Percentiles rank a stretch among this genome's conserved stretches.
Evolutionary conservation across 208 protist genomes (phyloP).

Genomic region (Novymonas esmeraldas): DNA sequence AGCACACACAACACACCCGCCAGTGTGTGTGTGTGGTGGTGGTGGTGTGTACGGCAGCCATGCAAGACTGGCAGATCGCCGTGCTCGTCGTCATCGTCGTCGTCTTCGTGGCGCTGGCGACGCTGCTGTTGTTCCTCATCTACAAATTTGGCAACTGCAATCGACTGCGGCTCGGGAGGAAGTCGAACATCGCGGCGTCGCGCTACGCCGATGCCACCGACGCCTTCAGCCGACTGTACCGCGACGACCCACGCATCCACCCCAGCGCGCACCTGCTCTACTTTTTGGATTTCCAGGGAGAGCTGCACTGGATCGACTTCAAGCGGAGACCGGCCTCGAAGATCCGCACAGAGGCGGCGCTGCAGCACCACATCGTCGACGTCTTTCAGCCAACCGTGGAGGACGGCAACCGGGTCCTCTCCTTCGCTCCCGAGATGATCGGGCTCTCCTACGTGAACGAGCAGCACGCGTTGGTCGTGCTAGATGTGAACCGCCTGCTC

Average conservation of each 20-base stretch:
- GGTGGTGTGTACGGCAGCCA: slow-evolving; percentile 13
- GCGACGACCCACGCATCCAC: slow-evolving; percentile 26
- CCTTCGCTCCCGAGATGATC: slow-evolving; percentile 22
- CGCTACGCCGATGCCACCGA: slow-evolving; percentile 15
- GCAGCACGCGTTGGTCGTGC: slow-evolving; percentile 26
- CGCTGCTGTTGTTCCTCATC: slow-evolving; percentile 46
- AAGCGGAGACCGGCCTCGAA: slow-evolving; percentile 17
- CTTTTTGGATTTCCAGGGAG: slow-evolving; percentile 52
- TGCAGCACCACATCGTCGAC: slow-evolving; percentile 34
- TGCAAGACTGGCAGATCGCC: slow-evolving; percentile 57
- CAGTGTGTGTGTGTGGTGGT: neutral
- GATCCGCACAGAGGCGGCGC: slow-evolving; percentile 14
- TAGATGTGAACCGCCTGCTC: slow-evolving; percentile 65
- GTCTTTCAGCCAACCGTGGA: slow-evolving; percentile 23
- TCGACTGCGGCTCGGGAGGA: neutral
- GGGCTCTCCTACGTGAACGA: slow-evolving; percentile 34
- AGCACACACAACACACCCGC: neutral
- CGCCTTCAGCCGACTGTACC: slow-evolving; percentile 18
- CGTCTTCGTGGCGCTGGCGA: slow-evolving; percentile 43
- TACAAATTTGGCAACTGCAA: slow-evolving; percentile 21
- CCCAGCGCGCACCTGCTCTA: slow-evolving; percentile 38
- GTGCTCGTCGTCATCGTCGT: slow-evolving; percentile 64
- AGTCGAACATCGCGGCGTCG: neutral
- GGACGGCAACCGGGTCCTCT: slow-evolving; percentile 12
- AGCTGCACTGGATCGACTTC: slow-evolving; percentile 45